Conservation (phyloP, 352 stramenopile species). For the Salisapilia sapeloensis region DNA sequence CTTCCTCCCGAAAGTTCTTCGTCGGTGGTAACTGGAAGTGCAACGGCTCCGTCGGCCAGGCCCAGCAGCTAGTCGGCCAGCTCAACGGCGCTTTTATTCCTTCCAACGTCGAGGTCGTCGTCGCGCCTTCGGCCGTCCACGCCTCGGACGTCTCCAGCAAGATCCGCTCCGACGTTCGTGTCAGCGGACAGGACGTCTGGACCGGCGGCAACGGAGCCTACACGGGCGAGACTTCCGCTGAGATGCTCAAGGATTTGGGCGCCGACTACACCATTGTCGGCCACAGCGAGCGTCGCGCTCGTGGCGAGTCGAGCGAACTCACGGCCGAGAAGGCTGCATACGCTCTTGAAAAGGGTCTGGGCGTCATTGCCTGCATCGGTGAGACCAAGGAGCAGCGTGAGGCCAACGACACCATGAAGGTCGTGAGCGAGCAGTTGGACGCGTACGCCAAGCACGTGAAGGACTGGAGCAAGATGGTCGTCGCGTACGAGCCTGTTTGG, state of each 20-base stretch:
- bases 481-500: slow-evolving; percentile 97
- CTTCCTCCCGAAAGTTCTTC: slow-evolving; percentile 90
- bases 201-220: slow-evolving; percentile 89
- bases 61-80: slow-evolving; percentile 48
- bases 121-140: slow-evolving; percentile 92
- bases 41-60: slow-evolving; percentile 61
- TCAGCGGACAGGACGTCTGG: slow-evolving; percentile 93
- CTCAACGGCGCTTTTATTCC: slow-evolving; percentile 78
- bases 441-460: slow-evolving; percentile 76
- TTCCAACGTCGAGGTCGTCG: slow-evolving; percentile 87
- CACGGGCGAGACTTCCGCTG: slow-evolving; percentile 94
- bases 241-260: slow-evolving; percentile 94
- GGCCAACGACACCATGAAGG: slow-evolving; percentile 83
- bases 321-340: slow-evolving; percentile 91
- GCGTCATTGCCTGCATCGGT: slow-evolving; percentile 94
- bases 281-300: slow-evolving; percentile 90
- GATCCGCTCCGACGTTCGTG: slow-evolving; percentile 45
- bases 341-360: slow-evolving; percentile 85
- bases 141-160: slow-evolving; percentile 34
- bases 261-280: slow-evolving; percentile 92
- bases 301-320: slow-evolving; percentile 84
- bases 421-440: slow-evolving; percentile 88
- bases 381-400: slow-evolving; percentile 93
- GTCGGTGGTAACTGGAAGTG: slow-evolving; percentile 99
- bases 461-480: slow-evolving; percentile 91